A percentile compares a stretch with the other conserved stretches of the same genome.
Conservation (phyloP, 1,139 yeast genomes). For the Scheffersomyces insectosa region DNA sequence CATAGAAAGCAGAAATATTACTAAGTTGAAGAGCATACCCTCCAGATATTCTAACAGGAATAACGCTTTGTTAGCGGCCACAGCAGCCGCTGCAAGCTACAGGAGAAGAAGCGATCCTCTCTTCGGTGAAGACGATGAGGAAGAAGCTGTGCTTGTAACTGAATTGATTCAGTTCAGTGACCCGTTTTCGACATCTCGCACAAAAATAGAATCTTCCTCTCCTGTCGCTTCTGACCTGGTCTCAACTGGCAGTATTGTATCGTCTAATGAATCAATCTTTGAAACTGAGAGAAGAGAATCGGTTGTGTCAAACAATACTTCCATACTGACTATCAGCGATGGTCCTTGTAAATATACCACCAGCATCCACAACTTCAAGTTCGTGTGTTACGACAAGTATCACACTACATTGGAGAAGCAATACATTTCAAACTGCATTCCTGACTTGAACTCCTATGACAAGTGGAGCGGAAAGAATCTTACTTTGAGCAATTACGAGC, state of each 20-base stretch:
- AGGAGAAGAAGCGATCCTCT: conserved; percentile 5
- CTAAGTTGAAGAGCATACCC: conserved; percentile 37
- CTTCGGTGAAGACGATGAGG: conserved; percentile 1
- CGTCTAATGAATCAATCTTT: background rate
- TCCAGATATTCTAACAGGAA: conserved; percentile 18
- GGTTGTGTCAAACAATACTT: conserved; percentile 3
- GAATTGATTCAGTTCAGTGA: conserved; percentile 1
- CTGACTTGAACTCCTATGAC: conserved; percentile 41
- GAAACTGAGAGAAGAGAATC: conserved; percentile 4
- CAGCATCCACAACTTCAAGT: conserved; percentile 19
- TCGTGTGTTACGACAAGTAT: conserved; percentile 25
- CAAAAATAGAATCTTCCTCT: background rate
- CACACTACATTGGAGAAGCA: conserved; percentile 34
- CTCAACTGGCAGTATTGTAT: background rate
- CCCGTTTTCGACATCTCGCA: background rate
- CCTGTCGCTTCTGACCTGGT: background rate
- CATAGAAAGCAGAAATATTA: conserved; percentile 30
- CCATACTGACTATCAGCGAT: background rate
- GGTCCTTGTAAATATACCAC: conserved; percentile 1
- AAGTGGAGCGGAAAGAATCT: conserved; percentile 36
- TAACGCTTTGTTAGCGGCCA: conserved; percentile 27
- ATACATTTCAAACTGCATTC: conserved; percentile 41
- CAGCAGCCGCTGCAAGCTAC: conserved; percentile 26
- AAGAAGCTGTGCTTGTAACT: conserved; percentile 2
- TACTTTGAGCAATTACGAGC: conserved; percentile 32